These are phyloP conservation scores for Cylindrotheca closterium DNA, from an alignment of 108 stramenopile species.

Conservation along the genomic window DNA sequence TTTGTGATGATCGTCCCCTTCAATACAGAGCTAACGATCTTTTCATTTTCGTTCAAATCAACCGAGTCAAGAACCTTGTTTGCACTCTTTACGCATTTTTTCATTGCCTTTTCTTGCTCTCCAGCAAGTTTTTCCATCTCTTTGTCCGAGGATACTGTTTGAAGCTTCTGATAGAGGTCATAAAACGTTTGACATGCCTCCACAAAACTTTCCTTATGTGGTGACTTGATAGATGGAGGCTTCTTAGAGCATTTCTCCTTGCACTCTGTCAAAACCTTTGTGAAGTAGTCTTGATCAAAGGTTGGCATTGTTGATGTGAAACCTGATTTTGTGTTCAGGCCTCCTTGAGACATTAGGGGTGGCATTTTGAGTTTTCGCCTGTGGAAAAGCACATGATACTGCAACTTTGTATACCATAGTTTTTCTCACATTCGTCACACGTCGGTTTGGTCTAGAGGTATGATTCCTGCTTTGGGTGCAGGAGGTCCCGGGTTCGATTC, in stretches of 20 bases:
- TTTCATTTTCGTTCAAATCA: slow-evolving; percentile 14
- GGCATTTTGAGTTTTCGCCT: too few relatives aligned
- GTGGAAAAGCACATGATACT: too few relatives aligned
- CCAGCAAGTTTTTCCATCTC: slow-evolving; percentile 10
- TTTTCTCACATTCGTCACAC: too few relatives aligned
- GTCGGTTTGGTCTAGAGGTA: slow-evolving; percentile 85
- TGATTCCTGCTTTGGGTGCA: slow-evolving; percentile 95
- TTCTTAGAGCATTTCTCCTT: slow-evolving; percentile 15
- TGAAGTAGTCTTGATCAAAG: slow-evolving; percentile 14
- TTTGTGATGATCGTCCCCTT: slow-evolving; percentile 12
- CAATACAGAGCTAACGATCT: slow-evolving; percentile 5
- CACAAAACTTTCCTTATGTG: slow-evolving; percentile 18
- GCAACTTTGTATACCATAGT: too few relatives aligned
- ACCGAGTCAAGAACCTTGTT: slow-evolving; percentile 21
- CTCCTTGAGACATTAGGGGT: too few relatives aligned
- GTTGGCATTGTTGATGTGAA: too few relatives aligned
- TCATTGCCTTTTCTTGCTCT: slow-evolving; percentile 28
- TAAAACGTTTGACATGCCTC: slow-evolving; percentile 29
- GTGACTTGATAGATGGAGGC: slow-evolving; percentile 20
- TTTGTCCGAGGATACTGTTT: slow-evolving; percentile 5
- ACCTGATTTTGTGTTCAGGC: too few relatives aligned
- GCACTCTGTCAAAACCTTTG: slow-evolving; percentile 8
- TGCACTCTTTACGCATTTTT: slow-evolving; percentile 28
- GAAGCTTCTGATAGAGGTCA: slow-evolving; percentile 8
- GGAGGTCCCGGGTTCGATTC: slow-evolving; percentile 75